phyloP scores from a whole-genome alignment of 208 protist species.

The Wallacemonas sp. region DNA sequence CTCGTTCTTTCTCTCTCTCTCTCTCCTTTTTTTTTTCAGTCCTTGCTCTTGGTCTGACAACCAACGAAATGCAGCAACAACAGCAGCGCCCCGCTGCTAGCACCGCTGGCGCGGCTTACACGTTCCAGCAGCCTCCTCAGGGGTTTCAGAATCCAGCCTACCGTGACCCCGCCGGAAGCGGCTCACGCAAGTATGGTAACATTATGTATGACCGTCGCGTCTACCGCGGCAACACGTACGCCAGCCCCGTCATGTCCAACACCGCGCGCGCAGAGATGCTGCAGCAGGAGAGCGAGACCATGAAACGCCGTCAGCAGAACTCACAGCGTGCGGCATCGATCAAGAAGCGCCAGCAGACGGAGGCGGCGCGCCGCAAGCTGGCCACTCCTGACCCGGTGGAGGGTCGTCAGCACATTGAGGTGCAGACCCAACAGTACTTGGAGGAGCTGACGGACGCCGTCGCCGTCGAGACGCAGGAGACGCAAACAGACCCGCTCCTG shows the following conservation, averaged over 20 bases:
- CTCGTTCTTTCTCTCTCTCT: conserved; percentile 11
- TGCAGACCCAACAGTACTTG: conserved; percentile 97
- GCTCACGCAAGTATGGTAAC: conserved; percentile 83
- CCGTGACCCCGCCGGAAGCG: conserved; percentile 58
- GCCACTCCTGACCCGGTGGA: conserved; percentile 88
- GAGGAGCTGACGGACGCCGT: conserved; percentile 94
- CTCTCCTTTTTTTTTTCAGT: conserved; percentile 15
- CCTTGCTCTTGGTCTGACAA: not conserved
- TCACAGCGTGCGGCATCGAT: conserved; percentile 57
- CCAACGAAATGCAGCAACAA: conserved; percentile 1
- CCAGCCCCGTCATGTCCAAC: conserved; percentile 82
- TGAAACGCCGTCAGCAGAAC: conserved; percentile 65
- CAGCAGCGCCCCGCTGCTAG: conserved; percentile 33
- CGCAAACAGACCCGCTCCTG: conserved; percentile 96
- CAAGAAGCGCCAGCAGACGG: conserved; percentile 68
- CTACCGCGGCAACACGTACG: conserved; percentile 95
- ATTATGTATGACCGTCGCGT: conserved; percentile 96
- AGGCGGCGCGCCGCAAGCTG: conserved; percentile 52
- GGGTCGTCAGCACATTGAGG: conserved; percentile 89
- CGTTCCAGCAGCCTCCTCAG: conserved; percentile 89
- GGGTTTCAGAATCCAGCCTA: conserved; percentile 80
- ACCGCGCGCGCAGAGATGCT: conserved; percentile 69
- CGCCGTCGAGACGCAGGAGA: conserved; percentile 82
- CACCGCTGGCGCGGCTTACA: conserved; percentile 74
- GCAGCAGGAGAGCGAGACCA: conserved; percentile 58